Conservation (phyloP, 2,329 filamentous ascomycete species). For the Alternaria postmessia region DNA sequence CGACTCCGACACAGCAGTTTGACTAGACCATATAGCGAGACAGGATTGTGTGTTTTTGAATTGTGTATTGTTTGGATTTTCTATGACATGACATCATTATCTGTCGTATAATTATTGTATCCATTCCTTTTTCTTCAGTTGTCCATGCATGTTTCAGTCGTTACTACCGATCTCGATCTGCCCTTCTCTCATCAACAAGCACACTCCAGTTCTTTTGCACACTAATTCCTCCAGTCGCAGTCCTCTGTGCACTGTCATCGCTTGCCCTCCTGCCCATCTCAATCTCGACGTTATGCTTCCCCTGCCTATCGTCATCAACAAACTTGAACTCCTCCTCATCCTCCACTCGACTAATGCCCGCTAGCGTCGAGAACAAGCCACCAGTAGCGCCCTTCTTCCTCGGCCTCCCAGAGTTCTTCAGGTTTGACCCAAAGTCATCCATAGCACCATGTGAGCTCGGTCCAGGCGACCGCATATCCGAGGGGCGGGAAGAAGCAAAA, state of each 20-base stretch:
- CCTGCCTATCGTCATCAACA: conserved; percentile 12
- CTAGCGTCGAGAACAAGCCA: conserved; percentile 31
- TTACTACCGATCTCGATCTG: not conserved
- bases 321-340: conserved; percentile 29
- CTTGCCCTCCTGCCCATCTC: conserved; percentile 16
- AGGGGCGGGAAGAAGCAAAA: conserved; percentile 24
- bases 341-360: conserved; percentile 24
- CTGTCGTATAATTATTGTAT: not conserved
- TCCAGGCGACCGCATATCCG: conserved; percentile 19
- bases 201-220: conserved; percentile 20
- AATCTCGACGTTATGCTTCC: conserved; percentile 20
- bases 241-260: conserved; percentile 12
- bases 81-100: not conserved
- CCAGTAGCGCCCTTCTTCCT: conserved; percentile 33
- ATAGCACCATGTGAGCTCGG: conserved; percentile 5
- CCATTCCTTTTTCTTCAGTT: not conserved
- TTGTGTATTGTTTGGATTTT: not conserved
- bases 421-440: not conserved
- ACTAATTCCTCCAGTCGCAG: conserved; percentile 2
- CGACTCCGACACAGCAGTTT: too few relatives aligned
- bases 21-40: not conserved
- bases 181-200: conserved; percentile 12
- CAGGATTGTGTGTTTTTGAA: not conserved
- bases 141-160: not conserved
- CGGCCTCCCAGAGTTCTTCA: conserved; percentile 8